Evolutionary conservation across 805 yeast species (phyloP), one percentile per base, ranked within the genome.

Genomic region (Candida quercuum): DNA sequence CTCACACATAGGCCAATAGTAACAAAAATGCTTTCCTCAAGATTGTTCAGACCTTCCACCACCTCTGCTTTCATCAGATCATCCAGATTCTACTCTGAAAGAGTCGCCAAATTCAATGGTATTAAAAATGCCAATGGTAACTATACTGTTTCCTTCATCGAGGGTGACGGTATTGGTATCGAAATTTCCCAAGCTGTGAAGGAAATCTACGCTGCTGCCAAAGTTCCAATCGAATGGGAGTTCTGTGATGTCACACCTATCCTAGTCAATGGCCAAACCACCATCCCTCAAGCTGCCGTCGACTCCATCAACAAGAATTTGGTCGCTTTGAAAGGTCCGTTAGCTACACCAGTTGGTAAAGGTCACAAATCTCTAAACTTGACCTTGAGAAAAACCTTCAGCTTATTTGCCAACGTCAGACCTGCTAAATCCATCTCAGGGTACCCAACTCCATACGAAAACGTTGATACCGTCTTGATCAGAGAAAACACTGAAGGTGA

Each of bases 401-500:
- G 84, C 68, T 73, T 93, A 54, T 93, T 88, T 54, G 99, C 99
- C 59, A 91, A 91, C 66, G 95, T 93, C 40, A 85, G 97, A 72
- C 98, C 97, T 39, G 93, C 97, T 66, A 85, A 85, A 69, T 84
- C 95, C 43, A 78, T 93, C 51, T 84, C 76, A 46, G 99, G 99
- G 60, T 89, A 77, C 79, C 76, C 88, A 66, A 93, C 98, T 44
- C 95, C 70, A 22, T 67, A 67, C 48, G 72, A 71, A 51, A 75
- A 85, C 63, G 98, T 93, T 48, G 94, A 93, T 69, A 83, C 96
- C 47, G 96, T 91, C 26, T 74, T 93, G 57, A 89, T 93, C 65
- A 88, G 99, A 78, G 99, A 93, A 73, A 93, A 93, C 80, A 91
- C 99, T 49, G 98, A 93, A 69, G 99, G 99, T 74, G 99, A 91